Percentiles rank a stretch among this genome's conserved stretches.
These are phyloP conservation scores for Pleurozium schreberi DNA, from an alignment of 225 moss, liverwort and hornwort genomes.

Conservation along the genomic window DNA sequence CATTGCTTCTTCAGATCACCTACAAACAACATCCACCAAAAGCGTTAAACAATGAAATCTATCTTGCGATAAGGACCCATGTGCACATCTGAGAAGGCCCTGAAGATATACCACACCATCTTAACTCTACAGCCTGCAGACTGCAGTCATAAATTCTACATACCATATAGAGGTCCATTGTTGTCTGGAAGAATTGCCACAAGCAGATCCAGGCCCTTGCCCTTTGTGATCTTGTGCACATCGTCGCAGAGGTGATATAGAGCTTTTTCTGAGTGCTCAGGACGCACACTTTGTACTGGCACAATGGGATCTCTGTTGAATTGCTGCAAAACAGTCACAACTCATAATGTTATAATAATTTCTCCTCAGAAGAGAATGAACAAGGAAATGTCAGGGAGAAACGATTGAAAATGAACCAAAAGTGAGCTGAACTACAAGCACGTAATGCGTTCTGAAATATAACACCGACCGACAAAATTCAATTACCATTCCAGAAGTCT, in stretches of 20 bases:
- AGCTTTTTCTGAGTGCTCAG: conserved; percentile 69
- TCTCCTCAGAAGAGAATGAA: no score
- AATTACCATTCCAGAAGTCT: conserved; percentile 88
- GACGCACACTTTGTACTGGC: conserved; percentile 54
- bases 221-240: conserved; percentile 36
- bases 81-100: no score
- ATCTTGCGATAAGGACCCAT: no score
- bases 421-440: background rate
- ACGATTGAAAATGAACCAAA: no score
- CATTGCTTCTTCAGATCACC: conserved; percentile 90
- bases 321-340: conserved; percentile 21
- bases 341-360: background rate
- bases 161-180: conserved; percentile 89
- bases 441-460: background rate
- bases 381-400: background rate
- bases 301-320: conserved; percentile 63
- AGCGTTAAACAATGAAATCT: no score
- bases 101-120: no score
- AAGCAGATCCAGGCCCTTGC: conserved; percentile 65
- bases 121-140: no score
- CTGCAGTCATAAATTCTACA: background rate
- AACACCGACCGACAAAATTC: no score
- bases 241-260: conserved; percentile 60
- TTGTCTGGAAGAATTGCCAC: conserved; percentile 89
- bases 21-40: background rate